Base-by-base conservation (phyloP, 1,139 yeast genomes). In the Magnusiomyces fungicola region DNA sequence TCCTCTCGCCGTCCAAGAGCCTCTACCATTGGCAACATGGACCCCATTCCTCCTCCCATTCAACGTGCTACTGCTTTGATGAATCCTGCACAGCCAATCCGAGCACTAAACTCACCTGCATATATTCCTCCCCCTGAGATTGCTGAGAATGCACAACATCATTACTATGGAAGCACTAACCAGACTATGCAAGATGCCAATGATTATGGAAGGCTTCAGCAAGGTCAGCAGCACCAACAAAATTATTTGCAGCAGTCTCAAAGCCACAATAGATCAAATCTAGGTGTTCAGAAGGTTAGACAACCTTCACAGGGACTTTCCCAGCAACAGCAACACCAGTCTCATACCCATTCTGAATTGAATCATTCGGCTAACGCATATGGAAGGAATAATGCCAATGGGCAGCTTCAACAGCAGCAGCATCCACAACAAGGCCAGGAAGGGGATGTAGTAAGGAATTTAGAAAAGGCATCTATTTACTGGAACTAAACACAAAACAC, bases 61-160 rank as follows among this genome's bases (percentile, higher is more conserved):
- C 73, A 70, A 53, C 66, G 71, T 27, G 73, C 72, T 1, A 68
- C 72, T 0, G 71, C 71, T 5, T 56, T 69, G 52, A 67, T 70
- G 48, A 67, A 69, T 48, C 70, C 72, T 3, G 59, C 61, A 21
- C 66, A 68, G 38, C 62, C 66, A 7, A 68, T 69, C 36, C 64
- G 68, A 7, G 65, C 70, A 21, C 72, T 69, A 52, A 68, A 69
- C 9, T 61, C 67, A 46, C 73, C 73, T 1, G 71, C 72, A 1
- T 69, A 69, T 53, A 58, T 68, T 48, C 73, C 72, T 1, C 73
- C 73, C 6, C 69, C 70, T 1, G 71, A 67, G 40, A 53, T 65
- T 36, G 33, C 30, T 27, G 50, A 46, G 5, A 43, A 37, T 24
- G 49, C 38, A 18, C 22, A 34, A 34, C 22, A 34, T 12, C 30